Evolutionary conservation across 1,139 yeast species (phyloP).

Genomic region (Arxiozyma slooffiae): DNA sequence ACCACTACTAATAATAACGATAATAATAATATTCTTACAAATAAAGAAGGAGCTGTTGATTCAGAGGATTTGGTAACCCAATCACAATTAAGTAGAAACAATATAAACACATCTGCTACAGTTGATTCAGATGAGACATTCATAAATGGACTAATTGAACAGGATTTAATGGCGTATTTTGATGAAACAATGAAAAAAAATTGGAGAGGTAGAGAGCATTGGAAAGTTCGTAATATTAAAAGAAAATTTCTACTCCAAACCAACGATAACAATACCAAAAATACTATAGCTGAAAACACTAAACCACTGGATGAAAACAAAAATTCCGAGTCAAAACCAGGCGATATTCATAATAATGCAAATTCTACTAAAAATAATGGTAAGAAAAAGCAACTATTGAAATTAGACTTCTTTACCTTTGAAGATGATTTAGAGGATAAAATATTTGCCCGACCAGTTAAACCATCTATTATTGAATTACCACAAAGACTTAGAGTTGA

Average conservation of each 20-base stretch:
- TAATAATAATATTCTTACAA: conserved; percentile 3
- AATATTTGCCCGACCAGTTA: conserved; percentile 39
- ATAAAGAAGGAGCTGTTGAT: conserved; percentile 3
- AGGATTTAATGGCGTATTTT: conserved; percentile 69
- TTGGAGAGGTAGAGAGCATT: conserved; percentile 92
- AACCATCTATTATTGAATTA: conserved; percentile 34
- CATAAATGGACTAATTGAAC: conserved; percentile 40
- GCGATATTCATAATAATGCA: conserved; percentile 16
- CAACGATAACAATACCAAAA: background rate
- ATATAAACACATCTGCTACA: background rate
- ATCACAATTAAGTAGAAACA: background rate
- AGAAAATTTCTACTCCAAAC: conserved; percentile 19
- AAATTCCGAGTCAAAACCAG: conserved; percentile 11
- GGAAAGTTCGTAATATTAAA: conserved; percentile 68
- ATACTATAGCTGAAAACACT: conserved; percentile 1
- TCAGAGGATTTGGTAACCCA: background rate
- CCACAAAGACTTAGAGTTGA: conserved; percentile 38
- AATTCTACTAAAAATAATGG: conserved; percentile 29
- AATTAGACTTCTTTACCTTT: conserved; percentile 44
- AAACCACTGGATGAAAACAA: background rate
- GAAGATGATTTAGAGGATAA: conserved; percentile 30
- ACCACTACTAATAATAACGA: conserved; percentile 1
- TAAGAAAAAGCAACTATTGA: conserved; percentile 31
- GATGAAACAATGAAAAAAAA: conserved; percentile 58
- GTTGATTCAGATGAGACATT: conserved; percentile 2